A percentile compares a stretch with the other conserved stretches of the same genome.
These are phyloP conservation scores for Candida quercuum DNA, from an alignment of 805 yeast genomes.

Conservation along the genomic window DNA sequence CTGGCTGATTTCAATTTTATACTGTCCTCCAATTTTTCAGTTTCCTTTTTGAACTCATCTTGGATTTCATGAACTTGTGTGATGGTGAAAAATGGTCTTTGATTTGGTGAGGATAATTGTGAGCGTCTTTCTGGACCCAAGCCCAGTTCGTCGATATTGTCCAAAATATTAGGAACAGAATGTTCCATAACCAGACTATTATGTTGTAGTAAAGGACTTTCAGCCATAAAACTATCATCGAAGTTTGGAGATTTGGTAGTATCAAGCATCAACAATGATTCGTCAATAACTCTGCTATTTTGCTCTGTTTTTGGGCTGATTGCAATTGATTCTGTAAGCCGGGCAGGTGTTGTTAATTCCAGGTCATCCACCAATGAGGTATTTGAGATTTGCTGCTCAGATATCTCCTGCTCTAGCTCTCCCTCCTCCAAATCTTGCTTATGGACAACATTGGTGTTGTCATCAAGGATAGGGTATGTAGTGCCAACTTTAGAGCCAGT, in stretches of 20 bases:
- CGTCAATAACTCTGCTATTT: conserved; percentile 16
- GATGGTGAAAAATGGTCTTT: conserved; percentile 24
- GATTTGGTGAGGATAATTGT: conserved; percentile 13
- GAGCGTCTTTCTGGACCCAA: conserved; percentile 6
- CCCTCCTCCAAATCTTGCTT: neutral
- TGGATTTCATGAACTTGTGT: conserved; percentile 24
- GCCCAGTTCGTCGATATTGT: conserved; percentile 7
- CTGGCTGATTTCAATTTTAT: conserved; percentile 14
- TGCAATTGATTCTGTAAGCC: conserved; percentile 27
- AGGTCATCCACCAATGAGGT: neutral
- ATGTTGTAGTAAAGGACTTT: conserved; percentile 16
- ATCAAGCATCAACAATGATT: conserved; percentile 13
- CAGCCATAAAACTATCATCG: conserved; percentile 15
- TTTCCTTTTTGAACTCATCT: conserved; percentile 18
- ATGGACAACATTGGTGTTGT: neutral
- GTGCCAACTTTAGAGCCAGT: neutral
- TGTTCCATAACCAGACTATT: conserved; percentile 3
- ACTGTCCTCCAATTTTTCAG: conserved; percentile 15
- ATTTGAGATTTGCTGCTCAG: neutral
- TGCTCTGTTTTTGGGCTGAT: conserved; percentile 27
- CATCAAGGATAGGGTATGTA: neutral
- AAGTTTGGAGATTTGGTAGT: conserved; percentile 15
- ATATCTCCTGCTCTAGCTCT: neutral
- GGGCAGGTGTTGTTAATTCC: conserved; percentile 20
- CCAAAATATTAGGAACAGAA: conserved; percentile 4